Conservation (phyloP, 2,329 filamentous ascomycete species). For the Cytospora schulzeri region DNA sequence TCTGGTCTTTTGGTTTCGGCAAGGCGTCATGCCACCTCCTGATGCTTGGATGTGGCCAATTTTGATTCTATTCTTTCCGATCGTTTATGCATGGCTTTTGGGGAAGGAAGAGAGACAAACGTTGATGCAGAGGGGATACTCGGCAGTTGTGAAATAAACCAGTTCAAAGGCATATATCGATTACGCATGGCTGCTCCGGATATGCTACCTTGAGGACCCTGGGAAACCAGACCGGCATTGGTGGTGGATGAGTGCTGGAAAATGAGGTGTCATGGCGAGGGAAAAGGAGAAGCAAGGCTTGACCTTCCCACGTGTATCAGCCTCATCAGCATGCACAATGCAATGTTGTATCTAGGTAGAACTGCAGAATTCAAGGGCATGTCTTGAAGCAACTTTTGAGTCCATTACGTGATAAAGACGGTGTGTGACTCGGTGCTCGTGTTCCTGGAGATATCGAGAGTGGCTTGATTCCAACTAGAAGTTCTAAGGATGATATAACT, state of each 20-base stretch:
- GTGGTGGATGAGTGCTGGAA: conserved; percentile 1
- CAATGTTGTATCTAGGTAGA: conserved; percentile 24
- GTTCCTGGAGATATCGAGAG: neutral
- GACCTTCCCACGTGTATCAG: conserved; percentile 11
- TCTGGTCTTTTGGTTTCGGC: conserved; percentile 9
- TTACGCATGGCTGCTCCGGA: neutral
- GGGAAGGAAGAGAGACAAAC: neutral
- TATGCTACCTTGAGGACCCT: neutral
- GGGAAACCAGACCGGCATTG: conserved; percentile 10
- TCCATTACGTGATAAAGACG: neutral
- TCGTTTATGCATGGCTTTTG: conserved; percentile 21
- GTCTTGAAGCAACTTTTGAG: conserved; percentile 11
- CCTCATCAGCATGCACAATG: conserved; percentile 14
- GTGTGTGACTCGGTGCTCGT: too few relatives aligned
- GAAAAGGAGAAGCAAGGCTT: neutral
- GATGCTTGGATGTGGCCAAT: conserved; percentile 5
- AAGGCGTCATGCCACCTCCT: conserved; percentile 10
- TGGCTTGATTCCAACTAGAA: neutral
- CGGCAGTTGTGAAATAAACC: neutral
- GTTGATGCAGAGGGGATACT: conserved; percentile 1
- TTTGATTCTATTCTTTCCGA: conserved; percentile 22
- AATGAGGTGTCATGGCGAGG: neutral
- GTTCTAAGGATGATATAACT: neutral
- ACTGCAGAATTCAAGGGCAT: conserved; percentile 25
- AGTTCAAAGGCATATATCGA: neutral